Base-by-base conservation (phyloP, 2,329 filamentous ascomycete species). In the Pseudogymnoascus sp. region DNA sequence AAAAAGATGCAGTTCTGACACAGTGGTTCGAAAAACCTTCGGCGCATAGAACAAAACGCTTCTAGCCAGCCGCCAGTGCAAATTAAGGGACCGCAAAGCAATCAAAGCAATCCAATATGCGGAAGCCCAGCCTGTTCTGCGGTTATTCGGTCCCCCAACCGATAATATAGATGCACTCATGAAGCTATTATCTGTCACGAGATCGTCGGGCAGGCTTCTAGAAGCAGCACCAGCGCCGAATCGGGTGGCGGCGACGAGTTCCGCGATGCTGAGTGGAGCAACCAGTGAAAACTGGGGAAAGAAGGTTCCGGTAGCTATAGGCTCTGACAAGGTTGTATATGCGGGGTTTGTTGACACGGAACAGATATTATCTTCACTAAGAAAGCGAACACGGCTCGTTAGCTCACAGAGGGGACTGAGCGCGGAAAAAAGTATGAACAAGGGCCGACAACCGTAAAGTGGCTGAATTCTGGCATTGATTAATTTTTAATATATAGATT, bases 231-330 rank as follows among this genome's bases (percentile, higher is more conserved):
- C 46, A 31, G 25, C 25, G n/a, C 46, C 25, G 9, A 34, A 34
- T 31, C 7, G 25, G 46, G 46, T 31, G 25, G 25, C 46, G 46
- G 46, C 25, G 25, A 56, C 46, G 25, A 56, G 25, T 18, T 56
- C 46, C 46, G 46, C 9, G n/a, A 34, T 34, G 18, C 6, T 56
- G 25, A 56, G 25, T 56, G 25, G 46, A 56, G 25, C 46, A 18
- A 8, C 25, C n/a, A 18, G 46, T 56, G 46, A n/a, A 56, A 56
- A 31, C 46, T 56, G 25, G 46, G 46, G 25, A 56, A 56, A 56
- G 46, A 56, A 56, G 46, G 46, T 56, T 56, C 46, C 46, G 46
- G 46, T 53, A 53, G 46, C 46, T 53, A 53, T 53, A 11, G 25
- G 46, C 25, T 9, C 25, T 18, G 25, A 31, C 25, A 23, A 11